Evolutionary conservation across 2,329 filamentous ascomycete genomes (phyloP).

Genomic region (Neofusicoccum kwambonambiense): DNA sequence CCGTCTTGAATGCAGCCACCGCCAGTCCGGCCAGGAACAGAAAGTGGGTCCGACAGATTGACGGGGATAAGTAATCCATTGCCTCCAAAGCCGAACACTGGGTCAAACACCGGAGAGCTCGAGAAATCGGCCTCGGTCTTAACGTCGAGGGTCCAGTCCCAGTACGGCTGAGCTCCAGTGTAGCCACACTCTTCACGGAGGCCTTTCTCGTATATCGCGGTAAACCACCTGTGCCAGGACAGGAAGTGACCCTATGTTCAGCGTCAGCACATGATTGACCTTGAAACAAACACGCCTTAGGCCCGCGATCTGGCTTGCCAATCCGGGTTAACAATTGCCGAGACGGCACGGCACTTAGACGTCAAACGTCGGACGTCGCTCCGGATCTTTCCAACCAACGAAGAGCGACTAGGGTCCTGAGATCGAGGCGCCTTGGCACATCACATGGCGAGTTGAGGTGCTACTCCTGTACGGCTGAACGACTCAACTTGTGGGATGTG

Average conservation of each 20-base stretch:
- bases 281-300: background rate
- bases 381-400: background rate
- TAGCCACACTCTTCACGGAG: slow-evolving; percentile 8
- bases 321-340: background rate
- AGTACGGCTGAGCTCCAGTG: slow-evolving; percentile 9
- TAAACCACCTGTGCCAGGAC: slow-evolving; percentile 7
- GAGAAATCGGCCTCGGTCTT: background rate
- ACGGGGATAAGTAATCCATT: slow-evolving; percentile 6
- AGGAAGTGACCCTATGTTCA: slow-evolving; percentile 6
- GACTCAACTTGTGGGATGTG: background rate
- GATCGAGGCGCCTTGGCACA: background rate
- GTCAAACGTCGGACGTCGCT: background rate
- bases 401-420: background rate
- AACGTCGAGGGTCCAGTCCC: slow-evolving; percentile 19
- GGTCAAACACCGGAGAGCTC: slow-evolving; percentile 15
- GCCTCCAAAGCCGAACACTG: slow-evolving; percentile 14
- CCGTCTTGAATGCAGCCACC: slow-evolving; percentile 57
- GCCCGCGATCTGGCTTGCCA: background rate
- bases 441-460: background rate
- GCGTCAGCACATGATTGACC: background rate
- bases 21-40: slow-evolving; percentile 32
- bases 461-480: background rate
- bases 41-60: background rate
- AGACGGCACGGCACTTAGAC: background rate
- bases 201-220: background rate